Evolutionary conservation across 2,329 filamentous ascomycete genomes (phyloP).

Genomic region (Triangularia setosa): DNA sequence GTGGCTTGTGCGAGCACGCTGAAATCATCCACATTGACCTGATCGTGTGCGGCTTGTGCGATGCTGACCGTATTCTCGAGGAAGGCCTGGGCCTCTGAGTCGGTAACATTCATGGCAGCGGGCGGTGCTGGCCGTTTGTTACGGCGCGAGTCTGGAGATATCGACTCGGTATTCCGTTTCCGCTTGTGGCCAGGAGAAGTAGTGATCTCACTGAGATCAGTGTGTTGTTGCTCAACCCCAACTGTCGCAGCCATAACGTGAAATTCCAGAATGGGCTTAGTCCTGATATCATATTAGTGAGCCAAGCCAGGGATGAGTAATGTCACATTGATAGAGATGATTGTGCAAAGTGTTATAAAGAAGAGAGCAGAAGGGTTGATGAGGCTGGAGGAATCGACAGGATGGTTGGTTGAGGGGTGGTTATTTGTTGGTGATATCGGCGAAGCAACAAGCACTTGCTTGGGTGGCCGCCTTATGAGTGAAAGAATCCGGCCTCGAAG

Average conservation of each 20-base stretch:
- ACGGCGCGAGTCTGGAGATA: constrained; percentile 47
- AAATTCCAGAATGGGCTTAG: constrained; percentile 11
- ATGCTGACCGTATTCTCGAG: constrained; percentile 52
- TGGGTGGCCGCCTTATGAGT: background rate
- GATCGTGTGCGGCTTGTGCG: constrained; percentile 36
- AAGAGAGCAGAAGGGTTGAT: background rate
- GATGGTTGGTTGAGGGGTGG: background rate
- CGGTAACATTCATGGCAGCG: constrained; percentile 41
- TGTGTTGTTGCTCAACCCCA: constrained; percentile 39
- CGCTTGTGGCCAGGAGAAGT: constrained; percentile 50
- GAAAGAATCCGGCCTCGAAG: background rate
- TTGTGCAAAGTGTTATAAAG: background rate
- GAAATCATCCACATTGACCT: constrained; percentile 51
- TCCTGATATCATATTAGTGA: constrained; percentile 10
- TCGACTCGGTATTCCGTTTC: constrained; percentile 49
- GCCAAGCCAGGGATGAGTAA: background rate
- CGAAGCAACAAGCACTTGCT: background rate
- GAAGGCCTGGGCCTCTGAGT: constrained; percentile 46
- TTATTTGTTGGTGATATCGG: background rate
- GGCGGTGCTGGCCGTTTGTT: constrained; percentile 47
- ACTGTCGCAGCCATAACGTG: constrained; percentile 45
- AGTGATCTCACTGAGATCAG: constrained; percentile 42
- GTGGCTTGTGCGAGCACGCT: constrained; percentile 54
- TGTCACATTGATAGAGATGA: background rate
- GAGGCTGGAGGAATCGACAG: background rate